These are phyloP conservation scores for Rhodotorula sp. DNA, from an alignment of 1,284 basidiomycete genomes.

Conservation along the genomic window DNA sequence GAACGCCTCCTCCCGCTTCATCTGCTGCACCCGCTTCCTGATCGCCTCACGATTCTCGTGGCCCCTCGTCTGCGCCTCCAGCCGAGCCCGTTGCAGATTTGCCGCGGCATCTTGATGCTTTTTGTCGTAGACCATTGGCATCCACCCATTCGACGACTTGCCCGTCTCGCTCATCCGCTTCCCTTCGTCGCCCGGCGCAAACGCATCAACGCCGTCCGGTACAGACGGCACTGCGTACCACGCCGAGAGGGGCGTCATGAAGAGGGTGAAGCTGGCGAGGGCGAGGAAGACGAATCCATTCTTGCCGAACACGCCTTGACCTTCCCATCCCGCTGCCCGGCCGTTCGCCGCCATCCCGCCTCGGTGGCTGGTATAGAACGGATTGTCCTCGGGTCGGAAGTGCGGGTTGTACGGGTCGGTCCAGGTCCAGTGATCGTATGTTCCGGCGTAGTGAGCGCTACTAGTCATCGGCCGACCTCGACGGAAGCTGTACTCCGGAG, in stretches of 20 bases:
- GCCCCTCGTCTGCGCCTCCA: slow-evolving; percentile 24
- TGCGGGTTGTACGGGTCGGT: slow-evolving; percentile 34
- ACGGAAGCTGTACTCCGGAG: slow-evolving; percentile 32
- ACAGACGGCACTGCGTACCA: slow-evolving; percentile 20
- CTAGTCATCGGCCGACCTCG: slow-evolving; percentile 30
- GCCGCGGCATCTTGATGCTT: slow-evolving; percentile 27
- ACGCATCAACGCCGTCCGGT: not conserved
- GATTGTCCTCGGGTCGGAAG: slow-evolving; percentile 11
- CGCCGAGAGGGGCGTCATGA: slow-evolving; percentile 28
- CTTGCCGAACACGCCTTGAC: slow-evolving; percentile 18
- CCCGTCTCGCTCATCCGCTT: slow-evolving; percentile 4
- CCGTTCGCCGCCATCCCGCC: slow-evolving; percentile 2
- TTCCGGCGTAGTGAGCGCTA: not conserved
- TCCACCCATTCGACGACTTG: slow-evolving; percentile 8
- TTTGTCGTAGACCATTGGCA: slow-evolving; percentile 27
- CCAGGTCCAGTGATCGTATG: slow-evolving; percentile 14
- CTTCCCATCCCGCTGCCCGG: slow-evolving; percentile 25
- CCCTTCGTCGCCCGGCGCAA: slow-evolving; percentile 4
- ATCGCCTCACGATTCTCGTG: slow-evolving; percentile 34
- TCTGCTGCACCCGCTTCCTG: slow-evolving; percentile 26
- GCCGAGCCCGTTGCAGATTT: slow-evolving; percentile 24
- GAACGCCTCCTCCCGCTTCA: slow-evolving; percentile 23
- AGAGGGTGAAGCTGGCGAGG: slow-evolving; percentile 16
- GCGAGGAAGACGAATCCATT: slow-evolving; percentile 36
- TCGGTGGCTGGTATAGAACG: not conserved